Base-by-base conservation (phyloP, 345 rosid species). In the Diplotaxis tenuifolia region DNA sequence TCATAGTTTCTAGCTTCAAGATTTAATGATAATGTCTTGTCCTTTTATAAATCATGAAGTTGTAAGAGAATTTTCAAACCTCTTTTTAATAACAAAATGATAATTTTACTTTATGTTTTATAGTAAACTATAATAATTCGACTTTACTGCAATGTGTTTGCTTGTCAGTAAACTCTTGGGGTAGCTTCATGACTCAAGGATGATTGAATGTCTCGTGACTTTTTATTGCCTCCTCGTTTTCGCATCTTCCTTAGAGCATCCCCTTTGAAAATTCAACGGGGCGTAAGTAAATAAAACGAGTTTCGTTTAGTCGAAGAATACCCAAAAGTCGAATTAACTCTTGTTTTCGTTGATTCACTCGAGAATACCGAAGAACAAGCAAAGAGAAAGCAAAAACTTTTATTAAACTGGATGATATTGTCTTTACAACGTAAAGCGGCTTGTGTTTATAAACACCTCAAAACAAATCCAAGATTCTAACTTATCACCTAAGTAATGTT, bases 131-230 rank as follows among this genome's bases (percentile, higher is more conserved):
- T 75, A 69, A 68, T 31, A 69, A 22, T 65, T 70, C 61, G 34
- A 69, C 79, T 70, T 76, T 65, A 57, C 75, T 70, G 75, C 75
- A 49, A 76, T 76, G 67, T 64, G 71, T 70, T 65, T 70, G 71
- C 71, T 49, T 76, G 75, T 76, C 80, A 70, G 80, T 76, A 70
- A 70, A 56, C 63, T 70, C 75, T 70, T 76, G 79, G 75, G 65
- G 40, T 76, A 70, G 45, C 75, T 70, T 76, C 75, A 56, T n/a
- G n/a, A 64, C 58, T 70, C 61, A 70, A 45, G 29, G 67, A 70
- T 76, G 67, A 76, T 76, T 70, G 54, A 66, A 70, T 76, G 80
- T 65, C 80, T 76, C 80, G 59, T 75, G 65, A 69, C 65, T 62
- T 38, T 75, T 45, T 6, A 8, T 45, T 62, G 65, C 63, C 79